These are phyloP conservation scores for Tylopilus sp. DNA, from an alignment of 1,284 basidiomycete genomes.

Conservation along the genomic window DNA sequence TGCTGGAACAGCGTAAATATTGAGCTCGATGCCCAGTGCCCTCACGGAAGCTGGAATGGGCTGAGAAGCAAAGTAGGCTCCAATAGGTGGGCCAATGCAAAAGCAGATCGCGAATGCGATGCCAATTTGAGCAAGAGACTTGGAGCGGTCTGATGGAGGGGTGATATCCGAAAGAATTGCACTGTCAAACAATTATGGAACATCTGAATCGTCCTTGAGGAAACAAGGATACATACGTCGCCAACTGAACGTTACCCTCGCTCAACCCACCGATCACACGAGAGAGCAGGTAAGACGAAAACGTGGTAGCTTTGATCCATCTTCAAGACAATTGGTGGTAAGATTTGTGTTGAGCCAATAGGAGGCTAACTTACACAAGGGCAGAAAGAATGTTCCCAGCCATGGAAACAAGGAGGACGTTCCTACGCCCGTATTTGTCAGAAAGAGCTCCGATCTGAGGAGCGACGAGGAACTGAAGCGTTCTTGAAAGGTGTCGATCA, in stretches of 20 bases:
- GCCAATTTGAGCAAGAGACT: conserved; percentile 85
- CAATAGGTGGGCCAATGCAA: conserved; percentile 79
- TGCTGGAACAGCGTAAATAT: conserved; percentile 85
- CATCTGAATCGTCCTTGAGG: not conserved
- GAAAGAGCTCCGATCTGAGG: conserved; percentile 79
- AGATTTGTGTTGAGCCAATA: not conserved
- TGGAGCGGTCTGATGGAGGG: conserved; percentile 70
- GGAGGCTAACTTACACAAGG: conserved; percentile 52
- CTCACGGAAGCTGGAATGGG: conserved; percentile 58
- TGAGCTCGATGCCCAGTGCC: conserved; percentile 63
- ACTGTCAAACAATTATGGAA: conserved; percentile 37
- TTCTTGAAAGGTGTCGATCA: conserved; percentile 40
- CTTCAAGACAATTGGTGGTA: conserved; percentile 35
- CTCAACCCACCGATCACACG: conserved; percentile 85
- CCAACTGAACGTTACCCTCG: conserved; percentile 83
- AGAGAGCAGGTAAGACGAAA: conserved; percentile 84
- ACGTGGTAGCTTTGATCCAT: conserved; percentile 85
- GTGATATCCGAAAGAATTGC: conserved; percentile 90
- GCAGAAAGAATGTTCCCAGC: conserved; percentile 88
- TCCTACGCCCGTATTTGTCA: conserved; percentile 83
- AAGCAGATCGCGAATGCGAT: conserved; percentile 94
- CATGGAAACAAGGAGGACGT: conserved; percentile 80
- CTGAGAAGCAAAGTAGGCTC: conserved; percentile 74
- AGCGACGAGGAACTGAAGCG: conserved; percentile 84
- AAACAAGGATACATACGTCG: conserved; percentile 51